Base-by-base conservation (phyloP, 306 rosid species). In the Oxytropis ochrocephala region DNA sequence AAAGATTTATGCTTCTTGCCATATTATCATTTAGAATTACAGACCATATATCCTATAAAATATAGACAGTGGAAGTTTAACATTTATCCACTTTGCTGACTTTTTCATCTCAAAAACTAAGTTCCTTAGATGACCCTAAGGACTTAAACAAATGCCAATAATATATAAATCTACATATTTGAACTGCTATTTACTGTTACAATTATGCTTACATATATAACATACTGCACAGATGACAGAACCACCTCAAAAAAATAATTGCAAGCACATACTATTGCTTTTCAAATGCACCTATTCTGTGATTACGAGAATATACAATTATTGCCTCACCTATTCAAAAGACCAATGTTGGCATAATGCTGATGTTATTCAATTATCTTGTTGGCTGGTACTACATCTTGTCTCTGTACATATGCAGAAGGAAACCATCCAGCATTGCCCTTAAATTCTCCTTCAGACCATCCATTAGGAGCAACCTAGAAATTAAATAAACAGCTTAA, bases 381-480 rank as follows among this genome's bases (percentile, higher is more conserved):
- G 83, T 47, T 80, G 27, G 79, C 82, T n/a, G 80, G 88, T 57
- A 78, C 78, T 35, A 72, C 75, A 71, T 93, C 93, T 65, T 85
- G 89, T 81, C 73, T 80, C 79, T 83, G 89, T 35, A 90, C 83
- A 60, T 93, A 93, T 56, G 98, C 98, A 8, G 97, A 86, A 69
- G 98, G 98, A 84, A 90, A 93, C 98, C 98, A 88, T 62, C 97
- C 97, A 17, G 90, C 83, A 78, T 84, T 80, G 70, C 94, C 89
- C 0, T 85, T 75, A 78, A 83, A 84, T 75, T 87, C 87, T 83
- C 98, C 98, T 85, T 90, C 85, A 6, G 98, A 90, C 98, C 98
- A 93, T 73, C 98, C 98, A 69, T 88, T 84, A 4, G 87, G 55
- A 50, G 70, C 85, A 70, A 88, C 89, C 97, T 93, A 75, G 24